Conservation (phyloP, 1,139 yeast genomes). For the Scheffersomyces titani region DNA sequence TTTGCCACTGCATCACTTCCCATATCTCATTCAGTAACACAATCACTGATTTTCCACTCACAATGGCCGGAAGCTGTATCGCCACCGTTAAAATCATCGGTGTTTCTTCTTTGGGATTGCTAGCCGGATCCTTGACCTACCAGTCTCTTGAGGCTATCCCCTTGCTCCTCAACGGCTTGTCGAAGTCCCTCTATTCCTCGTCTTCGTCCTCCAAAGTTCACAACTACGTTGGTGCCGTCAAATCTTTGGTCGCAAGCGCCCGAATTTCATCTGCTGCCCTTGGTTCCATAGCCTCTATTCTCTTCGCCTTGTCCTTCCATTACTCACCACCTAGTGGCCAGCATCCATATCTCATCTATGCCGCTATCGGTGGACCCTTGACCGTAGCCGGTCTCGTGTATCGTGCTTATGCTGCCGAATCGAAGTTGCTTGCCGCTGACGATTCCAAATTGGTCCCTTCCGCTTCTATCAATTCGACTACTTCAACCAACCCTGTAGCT, state of each 20-base stretch:
- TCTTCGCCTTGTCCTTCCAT: slow-evolving; percentile 44
- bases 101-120: slow-evolving; percentile 52
- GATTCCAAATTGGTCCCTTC: slow-evolving; percentile 6
- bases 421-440: slow-evolving; percentile 7
- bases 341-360: slow-evolving; percentile 58
- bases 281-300: slow-evolving; percentile 37
- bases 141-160: slow-evolving; percentile 41
- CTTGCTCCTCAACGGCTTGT: slow-evolving; percentile 30
- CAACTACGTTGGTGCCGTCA: slow-evolving; percentile 6
- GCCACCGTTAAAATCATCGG: slow-evolving; percentile 54
- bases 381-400: slow-evolving; percentile 13
- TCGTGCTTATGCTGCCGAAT: slow-evolving; percentile 9
- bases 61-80: slow-evolving; percentile 41
- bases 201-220: slow-evolving; percentile 4
- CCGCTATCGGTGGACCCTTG: slow-evolving; percentile 52
- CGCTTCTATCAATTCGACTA: slow-evolving; percentile 2
- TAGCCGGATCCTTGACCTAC: slow-evolving; percentile 42
- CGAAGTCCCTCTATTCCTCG: slow-evolving; percentile 7
- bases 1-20: background rate
- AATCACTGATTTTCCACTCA: background rate
- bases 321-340: slow-evolving; percentile 44
- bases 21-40: background rate
- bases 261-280: slow-evolving; percentile 33
- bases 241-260: slow-evolving; percentile 12
- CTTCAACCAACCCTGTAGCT: slow-evolving; percentile 4